Base-by-base conservation (phyloP, 108 stramenopile species). In the Skeletonema potamos region DNA sequence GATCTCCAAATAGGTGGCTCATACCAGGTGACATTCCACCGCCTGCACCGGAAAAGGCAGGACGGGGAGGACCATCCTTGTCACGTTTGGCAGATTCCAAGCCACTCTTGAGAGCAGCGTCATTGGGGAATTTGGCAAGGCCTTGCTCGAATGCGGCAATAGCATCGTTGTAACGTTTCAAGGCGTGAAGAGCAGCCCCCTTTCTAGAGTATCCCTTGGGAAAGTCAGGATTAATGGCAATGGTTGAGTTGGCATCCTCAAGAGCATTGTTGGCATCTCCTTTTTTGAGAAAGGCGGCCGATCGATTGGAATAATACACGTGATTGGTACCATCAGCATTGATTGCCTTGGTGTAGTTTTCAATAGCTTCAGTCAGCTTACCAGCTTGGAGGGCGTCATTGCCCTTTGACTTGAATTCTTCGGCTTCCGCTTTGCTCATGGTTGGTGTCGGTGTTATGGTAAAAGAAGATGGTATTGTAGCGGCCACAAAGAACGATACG, bases 281-380 rank as follows among this genome's bases (percentile, higher is more conserved):
- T 66, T 90, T 82, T 70, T 83, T 84, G 70, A 99, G 82, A 66
- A 97, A 96, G 17, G 99, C 98, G 11, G 98, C 98, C 20, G 93
- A 93, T n/a, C 99, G 90, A 81, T 99, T 99, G 74, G 89, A 89
- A 79, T 84, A 99, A 81, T 93, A 99, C 24, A 97, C 92, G 82
- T 97, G 96, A 77, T 97, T 96, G 79, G 87, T 58, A 20, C 94
- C 95, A 60, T 99, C 97, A 58, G 91, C 65, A 62, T 91, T 83
- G 74, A 99, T 99, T 57, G 99, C 99, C 59, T 93, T 85, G 54
- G 97, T 95, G 92, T 99, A 99, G 33, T 82, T 56, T 64, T 91
- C 90, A 70, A 99, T 97, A 41, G 99, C 99, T 39, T 90, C 87
- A 41, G 97, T 91, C 64, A 85, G 83, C 43, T 99, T 92, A 30